Conservation (phyloP, 768 basidiomycete genomes). For the Lyophyllum shimeji region DNA sequence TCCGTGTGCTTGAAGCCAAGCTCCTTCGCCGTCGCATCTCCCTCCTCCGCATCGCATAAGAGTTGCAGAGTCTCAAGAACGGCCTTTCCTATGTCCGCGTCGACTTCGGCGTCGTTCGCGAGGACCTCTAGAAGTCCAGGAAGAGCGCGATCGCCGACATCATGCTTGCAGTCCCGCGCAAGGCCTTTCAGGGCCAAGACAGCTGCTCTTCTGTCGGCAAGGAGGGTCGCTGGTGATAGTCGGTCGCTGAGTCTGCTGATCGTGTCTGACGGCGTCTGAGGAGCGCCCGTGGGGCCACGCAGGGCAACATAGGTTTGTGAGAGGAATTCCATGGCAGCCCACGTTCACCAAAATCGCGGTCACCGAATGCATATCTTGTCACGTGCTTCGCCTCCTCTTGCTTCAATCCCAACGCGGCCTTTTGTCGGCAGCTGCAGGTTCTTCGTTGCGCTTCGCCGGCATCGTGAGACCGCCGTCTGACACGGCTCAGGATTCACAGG, state of each 20-base stretch:
- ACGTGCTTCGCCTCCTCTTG: conserved; percentile 7
- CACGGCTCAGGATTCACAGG: no score
- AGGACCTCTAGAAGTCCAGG: conserved; percentile 78
- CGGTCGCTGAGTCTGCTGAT: conserved; percentile 87
- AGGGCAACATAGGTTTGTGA: conserved; percentile 85
- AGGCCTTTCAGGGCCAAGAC: conserved; percentile 95
- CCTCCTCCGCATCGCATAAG: conserved; percentile 80
- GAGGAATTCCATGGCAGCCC: conserved; percentile 70
- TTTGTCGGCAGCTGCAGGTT: no score
- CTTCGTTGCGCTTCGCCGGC: no score
- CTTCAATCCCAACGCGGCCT: no score
- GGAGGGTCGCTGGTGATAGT: conserved; percentile 84
- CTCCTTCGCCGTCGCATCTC: conserved; percentile 48
- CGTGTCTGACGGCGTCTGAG: conserved; percentile 82
- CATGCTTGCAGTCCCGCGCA: conserved; percentile 84
- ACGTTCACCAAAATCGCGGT: neutral
- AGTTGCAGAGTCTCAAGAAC: conserved; percentile 85
- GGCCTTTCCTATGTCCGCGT: conserved; percentile 90
- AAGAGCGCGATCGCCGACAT: conserved; percentile 80
- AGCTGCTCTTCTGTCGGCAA: conserved; percentile 90
- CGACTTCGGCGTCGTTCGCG: conserved; percentile 85
- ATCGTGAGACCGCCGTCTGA: no score
- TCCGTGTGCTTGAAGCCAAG: conserved; percentile 87
- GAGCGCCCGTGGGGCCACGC: conserved; percentile 78
- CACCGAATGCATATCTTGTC: neutral